Base-by-base conservation (phyloP, 805 yeast genomes). In the Priceomyces haplophilus region DNA sequence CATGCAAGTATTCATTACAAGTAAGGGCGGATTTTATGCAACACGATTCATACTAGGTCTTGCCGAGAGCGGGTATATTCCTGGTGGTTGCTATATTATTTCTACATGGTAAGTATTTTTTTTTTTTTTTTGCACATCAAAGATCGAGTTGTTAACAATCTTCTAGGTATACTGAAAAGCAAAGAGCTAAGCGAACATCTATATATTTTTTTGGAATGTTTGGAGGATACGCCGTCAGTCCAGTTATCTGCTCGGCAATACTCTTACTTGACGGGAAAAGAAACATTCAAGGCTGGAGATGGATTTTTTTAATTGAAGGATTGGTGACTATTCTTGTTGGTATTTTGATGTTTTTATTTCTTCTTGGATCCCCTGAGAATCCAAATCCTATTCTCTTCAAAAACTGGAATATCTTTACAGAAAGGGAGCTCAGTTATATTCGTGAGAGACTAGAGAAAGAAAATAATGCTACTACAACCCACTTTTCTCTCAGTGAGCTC, bases 281-380 rank as follows among this genome's bases (percentile, higher is more conserved):
- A 13, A 15, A 30, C 16, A 25, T 37, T 4, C 13, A 31, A 25
- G 40, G 34, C 12, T 38, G 42, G 42, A 20, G 36, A 18, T 38
- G 42, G 42, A 38, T 38, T 19, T 38, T 38, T 38, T 23, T 38
- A 13, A 16, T 38, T 12, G 42, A 38, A 18, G 42, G 42, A 19
- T 31, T 38, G 13, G 5, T 31, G 10, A 38, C 42, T 13, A 30
- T 38, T 13, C 10, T 31, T 8, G 11, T 38, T 7, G 42, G 37
- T 7, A 16, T 38, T 7, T 7, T 31, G 4, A 23, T 32, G 8
- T 32, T 38, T 3, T 10, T 38, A 8, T 15, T 38, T 16, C 36
- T 38, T 13, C 39, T 31, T 21, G 39, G 40, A 12, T 25, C 40
- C 19, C 40, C 40, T 16, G 11, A 4, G 6, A 3, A 37, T 13